Evolutionary conservation across 768 basidiomycete genomes (phyloP), one percentile per base, ranked within the genome.

Genomic region (Ephemerocybe angulata): DNA sequence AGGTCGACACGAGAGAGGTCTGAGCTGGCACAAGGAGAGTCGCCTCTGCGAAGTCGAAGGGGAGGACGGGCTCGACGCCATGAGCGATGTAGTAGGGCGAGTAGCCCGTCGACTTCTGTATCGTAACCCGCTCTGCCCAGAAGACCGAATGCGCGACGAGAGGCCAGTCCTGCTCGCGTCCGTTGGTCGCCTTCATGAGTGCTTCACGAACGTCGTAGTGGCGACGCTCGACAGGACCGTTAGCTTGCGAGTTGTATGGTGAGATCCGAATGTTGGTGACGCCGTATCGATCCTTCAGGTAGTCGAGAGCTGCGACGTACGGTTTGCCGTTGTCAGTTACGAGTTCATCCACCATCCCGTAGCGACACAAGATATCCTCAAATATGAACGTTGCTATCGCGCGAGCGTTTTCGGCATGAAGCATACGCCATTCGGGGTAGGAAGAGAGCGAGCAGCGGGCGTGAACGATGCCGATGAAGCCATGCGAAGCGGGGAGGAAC

Each of bases 261-360:
- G 69, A 73, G 17, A 79, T 79, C 0, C 58, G 40, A 6, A 78
- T 76, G 43, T 76, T 70, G 2, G 53, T 41, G 24, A 77, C 69
- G 13, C 70, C 50, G 3, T 67, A 67, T 29, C 63, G 60, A 6
- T 67, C n/a, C 1, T 44, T 44, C 0, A 67, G 50, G 10, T 52
- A 57, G 25, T 62, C 49, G n/a, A 52, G 54, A 0, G 64, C 63
- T 38, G 61, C 56, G 4, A 71, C 31, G n/a, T 70, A 68, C 0
- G 66, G 63, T 0, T 63, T 52, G 0, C 73, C 68, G 41, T 62
- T 62, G 55, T 76, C 75, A 35, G 66, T 67, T 1, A 74, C 63
- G 8, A 76, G 64, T 50, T 72, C 66, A 5, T 37, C 28, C 1
- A 72, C 25, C 1, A 64, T 62, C 17, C 74, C 74, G 72, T 72